Conservation (phyloP, 306 rosid species). For the Quercus gilva region DNA sequence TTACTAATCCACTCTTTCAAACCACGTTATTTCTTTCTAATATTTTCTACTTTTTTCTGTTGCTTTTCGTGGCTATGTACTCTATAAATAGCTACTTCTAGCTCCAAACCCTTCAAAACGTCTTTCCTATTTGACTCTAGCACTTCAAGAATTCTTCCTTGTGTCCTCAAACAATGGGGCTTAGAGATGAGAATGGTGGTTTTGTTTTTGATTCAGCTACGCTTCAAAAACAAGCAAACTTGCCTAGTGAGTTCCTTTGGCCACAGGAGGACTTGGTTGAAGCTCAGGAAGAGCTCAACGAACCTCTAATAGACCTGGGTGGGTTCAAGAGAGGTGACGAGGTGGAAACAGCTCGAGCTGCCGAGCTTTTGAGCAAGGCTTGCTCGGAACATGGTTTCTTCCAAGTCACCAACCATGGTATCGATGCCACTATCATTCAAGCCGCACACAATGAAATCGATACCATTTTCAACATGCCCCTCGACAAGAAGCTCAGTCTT, state of each 20-base stretch:
- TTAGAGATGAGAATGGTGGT: conserved; percentile 18
- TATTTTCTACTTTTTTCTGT: neutral
- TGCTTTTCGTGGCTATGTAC: neutral
- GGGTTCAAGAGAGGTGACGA: conserved; percentile 37
- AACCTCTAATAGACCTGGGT: conserved; percentile 47
- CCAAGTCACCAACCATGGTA: conserved; percentile 63
- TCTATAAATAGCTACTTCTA: neutral
- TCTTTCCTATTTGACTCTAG: conserved; percentile 31
- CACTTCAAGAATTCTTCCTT: neutral
- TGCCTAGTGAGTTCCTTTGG: conserved; percentile 57
- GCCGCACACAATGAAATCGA: conserved; percentile 39
- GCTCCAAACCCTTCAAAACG: neutral
- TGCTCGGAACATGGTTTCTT: conserved; percentile 67
- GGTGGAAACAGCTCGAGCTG: conserved; percentile 28
- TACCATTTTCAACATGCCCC: conserved; percentile 47
- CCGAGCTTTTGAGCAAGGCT: conserved; percentile 40
- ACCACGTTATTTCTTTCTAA: neutral
- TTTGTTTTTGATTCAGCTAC: conserved; percentile 25
- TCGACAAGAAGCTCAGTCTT: conserved; percentile 30
- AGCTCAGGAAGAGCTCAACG: conserved; percentile 39
- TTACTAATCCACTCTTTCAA: neutral
- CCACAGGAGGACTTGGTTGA: conserved; percentile 30
- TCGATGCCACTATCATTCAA: conserved; percentile 37
- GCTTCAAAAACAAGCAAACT: conserved; percentile 22
- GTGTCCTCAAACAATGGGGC: conserved; percentile 17